These are phyloP conservation scores for Erodium texanum DNA, from an alignment of 441 rosid species.

Conservation along the genomic window DNA sequence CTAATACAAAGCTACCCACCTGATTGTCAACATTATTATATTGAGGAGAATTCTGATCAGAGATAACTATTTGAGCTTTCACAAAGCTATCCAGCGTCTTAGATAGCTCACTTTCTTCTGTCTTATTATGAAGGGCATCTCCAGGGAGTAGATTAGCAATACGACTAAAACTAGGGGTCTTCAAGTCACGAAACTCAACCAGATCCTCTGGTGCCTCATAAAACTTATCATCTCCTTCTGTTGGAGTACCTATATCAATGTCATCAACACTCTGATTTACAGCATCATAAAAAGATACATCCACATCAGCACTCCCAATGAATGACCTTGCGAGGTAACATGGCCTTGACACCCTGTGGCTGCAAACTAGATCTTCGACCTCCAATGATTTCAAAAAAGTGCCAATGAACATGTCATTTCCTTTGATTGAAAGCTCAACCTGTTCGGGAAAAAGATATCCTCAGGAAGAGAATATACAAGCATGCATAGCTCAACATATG, in stretches of 20 bases:
- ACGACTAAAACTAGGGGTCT: constrained; percentile 71
- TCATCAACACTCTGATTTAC: constrained; percentile 29
- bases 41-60: constrained; percentile 62
- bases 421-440: constrained; percentile 85
- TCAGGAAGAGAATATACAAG: constrained; percentile 17
- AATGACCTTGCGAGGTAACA: constrained; percentile 90
- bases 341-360: constrained; percentile 36
- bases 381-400: constrained; percentile 86
- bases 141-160: constrained; percentile 71
- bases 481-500: constrained; percentile 14
- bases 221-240: constrained; percentile 85
- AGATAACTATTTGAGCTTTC: constrained; percentile 81
- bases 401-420: constrained; percentile 77
- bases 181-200: constrained; percentile 46
- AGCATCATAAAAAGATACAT: constrained; percentile 35
- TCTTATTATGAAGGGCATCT: constrained; percentile 29
- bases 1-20: constrained; percentile 35
- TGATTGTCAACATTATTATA: constrained; percentile 67
- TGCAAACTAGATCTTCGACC: constrained; percentile 83
- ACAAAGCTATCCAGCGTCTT: constrained; percentile 78
- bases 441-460: constrained; percentile 26
- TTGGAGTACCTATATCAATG: constrained; percentile 28
- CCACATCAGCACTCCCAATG: constrained; percentile 42
- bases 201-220: constrained; percentile 86
- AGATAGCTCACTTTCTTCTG: constrained; percentile 34